Evolutionary conservation across 495 filamentous ascomycete genomes (phyloP).

Genomic region (Penicillium soppii): DNA sequence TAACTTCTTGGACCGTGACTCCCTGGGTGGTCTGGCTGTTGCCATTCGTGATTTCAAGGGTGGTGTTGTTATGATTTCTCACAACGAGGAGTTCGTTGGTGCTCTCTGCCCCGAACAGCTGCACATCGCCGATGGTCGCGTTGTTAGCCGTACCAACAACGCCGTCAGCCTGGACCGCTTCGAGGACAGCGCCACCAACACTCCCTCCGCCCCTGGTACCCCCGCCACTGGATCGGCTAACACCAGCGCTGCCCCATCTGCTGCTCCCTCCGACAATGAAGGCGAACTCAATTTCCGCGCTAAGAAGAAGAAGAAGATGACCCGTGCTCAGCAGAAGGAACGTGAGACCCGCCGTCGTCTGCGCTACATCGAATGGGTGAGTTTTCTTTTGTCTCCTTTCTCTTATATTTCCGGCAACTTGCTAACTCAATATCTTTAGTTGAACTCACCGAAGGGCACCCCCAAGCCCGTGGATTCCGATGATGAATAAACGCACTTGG

Average conservation of each 20-base stretch:
- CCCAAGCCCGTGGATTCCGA: conserved; percentile 77
- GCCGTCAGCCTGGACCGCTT: conserved; percentile 77
- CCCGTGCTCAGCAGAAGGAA: conserved; percentile 92
- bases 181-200: conserved; percentile 72
- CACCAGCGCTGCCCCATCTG: conserved; percentile 62
- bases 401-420: background rate
- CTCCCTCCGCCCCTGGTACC: conserved; percentile 51
- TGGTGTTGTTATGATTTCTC: conserved; percentile 98
- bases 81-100: conserved; percentile 98
- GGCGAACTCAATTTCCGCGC: conserved; percentile 86
- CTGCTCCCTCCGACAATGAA: conserved; percentile 65
- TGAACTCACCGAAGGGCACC: conserved; percentile 66
- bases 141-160: conserved; percentile 76
- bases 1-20: conserved; percentile 98
- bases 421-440: conserved; percentile 31
- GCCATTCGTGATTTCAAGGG: conserved; percentile 97
- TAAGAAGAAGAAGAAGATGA: conserved; percentile 99
- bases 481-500: conserved; percentile 57
- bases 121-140: conserved; percentile 83
- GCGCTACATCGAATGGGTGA: conserved; percentile 88
- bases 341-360: conserved; percentile 81
- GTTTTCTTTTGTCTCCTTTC: conserved; percentile 40
- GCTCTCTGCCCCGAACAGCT: conserved; percentile 93
- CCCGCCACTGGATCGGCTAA: conserved; percentile 51
- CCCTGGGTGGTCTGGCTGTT: conserved; percentile 89